phyloP scores from a whole-genome alignment of 2,329 filamentous ascomycete species.

The Sclerotinia borealis region DNA sequence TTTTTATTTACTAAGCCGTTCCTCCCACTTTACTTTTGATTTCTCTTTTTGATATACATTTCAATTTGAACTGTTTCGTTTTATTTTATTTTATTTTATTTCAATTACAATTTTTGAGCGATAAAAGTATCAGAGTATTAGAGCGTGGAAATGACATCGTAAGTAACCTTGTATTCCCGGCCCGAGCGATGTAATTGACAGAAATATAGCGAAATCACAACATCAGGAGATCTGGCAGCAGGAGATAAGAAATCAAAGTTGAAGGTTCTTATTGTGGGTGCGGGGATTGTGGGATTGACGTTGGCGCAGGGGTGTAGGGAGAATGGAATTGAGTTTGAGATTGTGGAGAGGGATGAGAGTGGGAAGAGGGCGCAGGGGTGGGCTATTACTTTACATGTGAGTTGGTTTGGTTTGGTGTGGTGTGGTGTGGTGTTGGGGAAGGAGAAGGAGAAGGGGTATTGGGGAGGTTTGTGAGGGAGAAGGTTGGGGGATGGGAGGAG shows the following conservation, averaged over 20 bases:
- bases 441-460: neutral
- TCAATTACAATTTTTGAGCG: neutral
- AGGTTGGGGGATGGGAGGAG: neutral
- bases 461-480: too few relatives aligned
- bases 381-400: slow-evolving; percentile 50
- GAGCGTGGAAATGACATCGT: neutral
- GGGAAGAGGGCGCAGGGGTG: slow-evolving; percentile 42
- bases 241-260: neutral
- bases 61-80: too few relatives aligned
- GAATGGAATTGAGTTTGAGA: slow-evolving; percentile 12
- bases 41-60: too few relatives aligned
- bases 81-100: neutral
- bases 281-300: slow-evolving; percentile 12
- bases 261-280: slow-evolving; percentile 10
- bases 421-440: neutral
- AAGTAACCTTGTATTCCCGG: neutral
- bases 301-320: slow-evolving; percentile 12
- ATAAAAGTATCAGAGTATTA: neutral
- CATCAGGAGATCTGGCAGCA: neutral
- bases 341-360: slow-evolving; percentile 33
- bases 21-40: neutral
- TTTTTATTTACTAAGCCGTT: neutral
- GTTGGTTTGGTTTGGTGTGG: too few relatives aligned
- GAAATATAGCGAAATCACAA: neutral
- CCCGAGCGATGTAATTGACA: neutral